Percentiles rank a stretch among this genome's conserved stretches.
Evolutionary conservation across 176 grass and related monocot genomes (phyloP).

Genomic region (Poa annua): DNA sequence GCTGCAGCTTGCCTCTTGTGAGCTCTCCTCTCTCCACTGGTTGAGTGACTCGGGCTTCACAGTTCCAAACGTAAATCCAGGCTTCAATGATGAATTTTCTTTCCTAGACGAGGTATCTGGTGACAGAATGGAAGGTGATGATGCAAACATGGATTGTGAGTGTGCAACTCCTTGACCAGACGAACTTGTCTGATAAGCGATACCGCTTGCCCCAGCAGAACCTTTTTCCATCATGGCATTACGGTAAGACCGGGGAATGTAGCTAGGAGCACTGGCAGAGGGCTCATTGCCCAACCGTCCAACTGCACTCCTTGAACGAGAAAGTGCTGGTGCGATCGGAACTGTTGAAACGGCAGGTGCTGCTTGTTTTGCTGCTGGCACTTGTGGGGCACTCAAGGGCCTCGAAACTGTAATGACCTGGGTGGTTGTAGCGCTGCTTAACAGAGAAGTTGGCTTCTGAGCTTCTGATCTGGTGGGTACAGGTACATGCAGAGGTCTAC

Average conservation of each 20-base stretch:
- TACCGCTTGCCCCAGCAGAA: constrained; percentile 45
- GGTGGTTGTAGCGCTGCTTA: constrained; percentile 42
- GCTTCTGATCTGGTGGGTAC: constrained; percentile 51
- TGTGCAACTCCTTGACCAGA: constrained; percentile 45
- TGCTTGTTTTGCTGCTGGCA: constrained; percentile 58
- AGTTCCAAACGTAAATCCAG: constrained; percentile 70
- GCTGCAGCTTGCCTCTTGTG: constrained; percentile 50
- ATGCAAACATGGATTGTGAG: constrained; percentile 51
- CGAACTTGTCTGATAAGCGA: constrained; percentile 40
- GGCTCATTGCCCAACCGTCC: constrained; percentile 70
- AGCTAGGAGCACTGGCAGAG: constrained; percentile 62
- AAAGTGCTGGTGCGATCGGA: constrained; percentile 57
- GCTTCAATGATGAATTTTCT: constrained; percentile 50
- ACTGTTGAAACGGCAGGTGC: constrained; percentile 53
- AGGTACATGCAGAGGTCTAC: constrained; percentile 38
- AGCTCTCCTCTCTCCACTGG: constrained; percentile 55
- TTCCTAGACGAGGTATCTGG: constrained; percentile 45
- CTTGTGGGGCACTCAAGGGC: constrained; percentile 78
- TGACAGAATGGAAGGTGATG: constrained; percentile 48
- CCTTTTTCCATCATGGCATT: constrained; percentile 88
- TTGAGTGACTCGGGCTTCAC: constrained; percentile 62
- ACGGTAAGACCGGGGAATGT: constrained; percentile 71
- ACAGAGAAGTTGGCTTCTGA: constrained; percentile 42
- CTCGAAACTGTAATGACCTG: constrained; percentile 52
- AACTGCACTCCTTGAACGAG: constrained; percentile 75